Base-by-base conservation (phyloP, 495 filamentous ascomycete species). In the Neurospora terricola region DNA sequence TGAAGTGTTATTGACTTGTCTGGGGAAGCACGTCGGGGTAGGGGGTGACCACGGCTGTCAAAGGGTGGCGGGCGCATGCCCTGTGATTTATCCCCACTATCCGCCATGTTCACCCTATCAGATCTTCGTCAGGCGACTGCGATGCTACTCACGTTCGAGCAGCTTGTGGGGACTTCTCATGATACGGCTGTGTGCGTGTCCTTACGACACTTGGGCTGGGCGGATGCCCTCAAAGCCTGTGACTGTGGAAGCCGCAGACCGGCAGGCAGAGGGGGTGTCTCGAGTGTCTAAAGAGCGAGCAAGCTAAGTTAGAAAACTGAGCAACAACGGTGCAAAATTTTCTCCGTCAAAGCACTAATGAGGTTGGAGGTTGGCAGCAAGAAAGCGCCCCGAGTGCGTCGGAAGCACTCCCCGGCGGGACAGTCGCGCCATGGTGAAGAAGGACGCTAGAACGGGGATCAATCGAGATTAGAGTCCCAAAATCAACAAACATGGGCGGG, bases 1-100 rank as follows among this genome's bases (percentile, higher is more conserved):
- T 77, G 73, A 11, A 84, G 71, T 2, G 84, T 84, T 6, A 83
- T 78, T 38, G 84, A 85, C 30, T 78, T 80, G 9, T 82, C 81
- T 11, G 82, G 78, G 34, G 80, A 74, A 5, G 79, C 77, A 74
- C 82, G 77, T 72, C 83, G 78, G 34, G 83, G 82, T 37, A 82
- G 78, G 6, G 77, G 81, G 70, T 82, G 82, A 6, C 80, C 80
- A 18, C 73, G 76, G 54, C 54, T 34, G 59, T 78, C 72, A 38
- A 45, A 59, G 12, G 79, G 75, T 74, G 73, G 76, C 39, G 77
- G 79, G 76, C 77, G 76, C 30, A 71, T 74, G 72, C 77, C 79
- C 27, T 77, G 69, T 0, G 71, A 40, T 45, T 59, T 38, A 38
- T 62, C 54, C 36, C 38, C 72, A 37, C 54, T 62, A 38, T 74